Percentiles rank a stretch among this genome's conserved stretches.
Conservation (phyloP, 2,329 filamentous ascomycete species). For the Colletotrichum musae region DNA sequence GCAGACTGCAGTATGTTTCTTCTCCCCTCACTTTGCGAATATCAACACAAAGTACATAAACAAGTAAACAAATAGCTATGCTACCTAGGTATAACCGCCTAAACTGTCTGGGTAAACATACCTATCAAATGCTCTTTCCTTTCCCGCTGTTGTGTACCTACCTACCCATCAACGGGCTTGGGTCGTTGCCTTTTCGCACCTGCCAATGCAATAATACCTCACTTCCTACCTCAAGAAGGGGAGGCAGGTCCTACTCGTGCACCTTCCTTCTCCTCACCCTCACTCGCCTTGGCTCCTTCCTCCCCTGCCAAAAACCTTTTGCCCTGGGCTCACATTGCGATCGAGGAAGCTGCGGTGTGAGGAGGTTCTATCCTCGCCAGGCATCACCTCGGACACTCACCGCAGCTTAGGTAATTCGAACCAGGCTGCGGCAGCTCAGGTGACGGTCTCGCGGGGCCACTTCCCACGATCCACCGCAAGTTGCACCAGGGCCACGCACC, state of each 20-base stretch:
- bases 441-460: background rate
- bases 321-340: background rate
- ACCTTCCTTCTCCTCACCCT: background rate
- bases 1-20: too few relatives aligned
- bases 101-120: too few relatives aligned
- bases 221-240: too few relatives aligned
- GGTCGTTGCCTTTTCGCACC: too few relatives aligned
- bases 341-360: background rate
- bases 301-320: background rate
- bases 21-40: too few relatives aligned
- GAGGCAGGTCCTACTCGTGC: background rate
- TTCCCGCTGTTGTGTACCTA: too few relatives aligned
- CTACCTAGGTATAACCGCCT: too few relatives aligned
- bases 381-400: conserved; percentile 16
- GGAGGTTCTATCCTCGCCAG: background rate
- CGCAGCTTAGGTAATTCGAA: conserved; percentile 18
- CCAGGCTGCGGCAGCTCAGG: conserved; percentile 16
- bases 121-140: too few relatives aligned
- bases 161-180: too few relatives aligned
- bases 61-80: too few relatives aligned
- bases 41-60: too few relatives aligned
- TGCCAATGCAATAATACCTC: too few relatives aligned
- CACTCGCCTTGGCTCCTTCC: background rate
- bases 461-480: background rate
- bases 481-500: conserved; percentile 10